Evolutionary conservation across 2,329 filamentous ascomycete genomes (phyloP).

Genomic region (Hansfordia pulvinata): DNA sequence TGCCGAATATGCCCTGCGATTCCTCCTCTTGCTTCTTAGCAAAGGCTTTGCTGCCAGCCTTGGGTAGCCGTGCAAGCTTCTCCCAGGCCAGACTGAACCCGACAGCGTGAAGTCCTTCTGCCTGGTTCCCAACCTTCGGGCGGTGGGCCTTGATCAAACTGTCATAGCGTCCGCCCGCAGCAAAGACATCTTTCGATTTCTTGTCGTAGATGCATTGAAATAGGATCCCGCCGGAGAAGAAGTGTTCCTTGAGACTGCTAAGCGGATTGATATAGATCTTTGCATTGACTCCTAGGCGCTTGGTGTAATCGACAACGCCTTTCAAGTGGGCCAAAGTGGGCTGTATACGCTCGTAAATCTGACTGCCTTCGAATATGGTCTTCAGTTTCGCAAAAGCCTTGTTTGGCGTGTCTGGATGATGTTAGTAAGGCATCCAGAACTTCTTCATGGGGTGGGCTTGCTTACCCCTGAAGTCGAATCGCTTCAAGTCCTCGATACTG

Average conservation of each 20-base stretch:
- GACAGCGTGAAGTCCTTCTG: constrained; percentile 65
- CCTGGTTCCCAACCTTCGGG: constrained; percentile 49
- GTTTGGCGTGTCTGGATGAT: constrained; percentile 30
- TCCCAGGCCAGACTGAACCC: constrained; percentile 90
- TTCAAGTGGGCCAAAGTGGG: constrained; percentile 68
- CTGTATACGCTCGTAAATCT: constrained; percentile 61
- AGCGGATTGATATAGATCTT: constrained; percentile 79
- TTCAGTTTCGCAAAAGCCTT: constrained; percentile 47
- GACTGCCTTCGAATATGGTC: constrained; percentile 45
- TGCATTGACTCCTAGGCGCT: constrained; percentile 58
- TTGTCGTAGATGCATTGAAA: constrained; percentile 86
- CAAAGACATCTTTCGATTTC: constrained; percentile 75
- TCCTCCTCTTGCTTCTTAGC: constrained; percentile 61
- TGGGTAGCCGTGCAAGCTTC: constrained; percentile 54
- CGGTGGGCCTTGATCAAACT: constrained; percentile 73
- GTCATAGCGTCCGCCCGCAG: constrained; percentile 89
- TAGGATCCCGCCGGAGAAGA: constrained; percentile 73
- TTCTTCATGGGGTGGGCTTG: not conserved
- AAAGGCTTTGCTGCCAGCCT: constrained; percentile 39
- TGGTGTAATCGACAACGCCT: constrained; percentile 63
- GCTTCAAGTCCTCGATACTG: constrained; percentile 76
- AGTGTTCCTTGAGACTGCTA: constrained; percentile 79
- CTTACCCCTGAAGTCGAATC: constrained; percentile 78
- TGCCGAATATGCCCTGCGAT: constrained; percentile 41
- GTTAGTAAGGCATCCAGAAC: constrained; percentile 5